phyloP scores from a whole-genome alignment of 345 rosid genomes.

The Ceriops tagal region DNA sequence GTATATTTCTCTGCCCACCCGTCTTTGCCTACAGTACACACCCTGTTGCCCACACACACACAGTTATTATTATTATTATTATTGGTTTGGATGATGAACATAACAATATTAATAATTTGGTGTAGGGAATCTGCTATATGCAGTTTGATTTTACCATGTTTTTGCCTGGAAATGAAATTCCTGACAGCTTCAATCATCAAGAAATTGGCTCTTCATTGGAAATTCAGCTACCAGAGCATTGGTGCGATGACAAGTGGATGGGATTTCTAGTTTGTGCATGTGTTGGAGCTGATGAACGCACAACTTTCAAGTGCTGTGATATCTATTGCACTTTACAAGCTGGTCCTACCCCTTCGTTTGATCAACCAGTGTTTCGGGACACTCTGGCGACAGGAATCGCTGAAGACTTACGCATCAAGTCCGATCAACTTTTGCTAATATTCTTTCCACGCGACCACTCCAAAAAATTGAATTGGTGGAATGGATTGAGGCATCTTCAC shows the following conservation, averaged over 20 bases:
- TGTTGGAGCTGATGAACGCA: background rate
- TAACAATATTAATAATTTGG: background rate
- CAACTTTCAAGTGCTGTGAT: background rate
- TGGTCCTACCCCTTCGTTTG: background rate
- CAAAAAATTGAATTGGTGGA: background rate
- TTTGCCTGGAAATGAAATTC: slow-evolving; percentile 11
- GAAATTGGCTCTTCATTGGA: background rate
- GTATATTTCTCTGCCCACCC: background rate
- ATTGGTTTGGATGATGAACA: background rate
- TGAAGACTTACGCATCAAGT: background rate
- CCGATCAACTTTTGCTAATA: background rate
- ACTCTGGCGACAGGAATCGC: accelerated
- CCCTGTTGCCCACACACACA: background rate
- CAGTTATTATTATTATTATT: background rate
- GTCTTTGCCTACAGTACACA: background rate
- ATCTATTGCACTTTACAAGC: background rate
- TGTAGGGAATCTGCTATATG: slow-evolving; percentile 4
- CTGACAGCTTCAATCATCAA: slow-evolving; percentile 8
- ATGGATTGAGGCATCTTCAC: background rate
- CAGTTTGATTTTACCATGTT: slow-evolving; percentile 8
- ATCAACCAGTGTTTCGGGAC: background rate
- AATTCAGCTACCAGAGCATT: slow-evolving; percentile 2
- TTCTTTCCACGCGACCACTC: background rate
- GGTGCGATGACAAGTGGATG: slow-evolving; percentile 11
- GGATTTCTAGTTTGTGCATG: slow-evolving; percentile 15